Base-by-base conservation (phyloP, 1,139 yeast genomes). In the Geotrichum restrictum region DNA sequence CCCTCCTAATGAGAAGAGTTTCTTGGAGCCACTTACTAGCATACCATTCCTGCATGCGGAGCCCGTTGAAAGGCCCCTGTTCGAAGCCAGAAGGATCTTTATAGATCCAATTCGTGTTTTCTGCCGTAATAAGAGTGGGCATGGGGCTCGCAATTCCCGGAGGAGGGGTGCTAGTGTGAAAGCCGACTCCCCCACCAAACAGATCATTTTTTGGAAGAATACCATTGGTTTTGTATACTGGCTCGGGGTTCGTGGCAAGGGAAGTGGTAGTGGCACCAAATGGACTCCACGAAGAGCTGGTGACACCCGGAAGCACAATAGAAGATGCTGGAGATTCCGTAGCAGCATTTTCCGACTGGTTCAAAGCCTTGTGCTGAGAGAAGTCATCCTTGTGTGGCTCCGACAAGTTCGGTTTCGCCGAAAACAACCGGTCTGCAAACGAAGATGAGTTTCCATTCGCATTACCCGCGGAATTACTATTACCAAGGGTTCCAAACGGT, bases 41-140 rank as follows among this genome's bases (percentile, higher is more conserved):
- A 56, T 78, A 79, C 96, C 96, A 88, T 50, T 75, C 81, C 59
- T 87, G 94, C 96, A 88, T 88, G 72, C 78, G 70, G 27, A 73
- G 69, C 1, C 94, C 89, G 50, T 75, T 75, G 65, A 87, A 88
- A 1, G 96, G 95, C 22, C 96, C 96, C 64, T 86, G 95, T 57
- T 81, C 83, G 51, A 71, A 76, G 1, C 87, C 88, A 45, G 77
- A 69, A 0, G 88, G 82, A 64, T 88, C 96, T 54, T 82, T 71
- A 64, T 88, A 88, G 56, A 70, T 73, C 96, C 96, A 88, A 53
- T 76, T 73, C 60, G 83, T 75, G 50, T 74, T 69, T 21, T 72
- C 77, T 0, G 80, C 75, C 16, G 68, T 58, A 3, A 69, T 48
- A 11, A 64, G 45, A 13, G 44, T 43, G 5, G 58, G 55, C 10